Percentiles rank a stretch among this genome's conserved stretches.
phyloP scores from a whole-genome alignment of 2,329 filamentous ascomycete species.

The Colletotrichum acutatum region DNA sequence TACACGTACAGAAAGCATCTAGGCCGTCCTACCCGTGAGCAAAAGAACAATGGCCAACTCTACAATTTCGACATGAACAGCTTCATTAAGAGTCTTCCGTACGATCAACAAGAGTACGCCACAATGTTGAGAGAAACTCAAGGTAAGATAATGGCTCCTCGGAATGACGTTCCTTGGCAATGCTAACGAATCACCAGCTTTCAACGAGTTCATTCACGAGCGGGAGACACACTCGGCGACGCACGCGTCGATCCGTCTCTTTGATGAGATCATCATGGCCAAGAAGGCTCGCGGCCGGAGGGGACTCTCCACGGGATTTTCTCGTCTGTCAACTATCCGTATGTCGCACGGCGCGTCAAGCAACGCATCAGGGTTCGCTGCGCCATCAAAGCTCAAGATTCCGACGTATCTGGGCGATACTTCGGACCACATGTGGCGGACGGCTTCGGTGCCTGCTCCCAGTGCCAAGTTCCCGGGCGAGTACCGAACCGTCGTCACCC shows the following conservation, averaged over 20 bases:
- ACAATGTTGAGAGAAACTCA: slow-evolving; percentile 74
- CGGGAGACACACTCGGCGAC: slow-evolving; percentile 73
- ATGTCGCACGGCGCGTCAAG: slow-evolving; percentile 63
- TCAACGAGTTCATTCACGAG: slow-evolving; percentile 88
- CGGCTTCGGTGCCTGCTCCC: slow-evolving; percentile 69
- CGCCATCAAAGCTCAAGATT: slow-evolving; percentile 52
- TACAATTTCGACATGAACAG: slow-evolving; percentile 74
- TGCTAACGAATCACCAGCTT: slow-evolving; percentile 50
- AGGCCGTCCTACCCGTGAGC: slow-evolving; percentile 67
- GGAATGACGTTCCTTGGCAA: background rate
- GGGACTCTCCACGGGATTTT: slow-evolving; percentile 73
- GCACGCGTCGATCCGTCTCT: slow-evolving; percentile 77
- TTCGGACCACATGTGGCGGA: slow-evolving; percentile 84
- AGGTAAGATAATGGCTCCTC: slow-evolving; percentile 54
- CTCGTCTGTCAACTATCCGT: slow-evolving; percentile 69
- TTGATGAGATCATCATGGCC: slow-evolving; percentile 85
- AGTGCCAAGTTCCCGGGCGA: slow-evolving; percentile 71
- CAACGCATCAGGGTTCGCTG: slow-evolving; percentile 49
- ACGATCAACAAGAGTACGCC: slow-evolving; percentile 74
- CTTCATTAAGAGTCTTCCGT: slow-evolving; percentile 72
- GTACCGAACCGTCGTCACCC: slow-evolving; percentile 69
- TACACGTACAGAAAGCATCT: slow-evolving; percentile 75
- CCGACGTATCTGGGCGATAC: slow-evolving; percentile 76
- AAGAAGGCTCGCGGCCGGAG: slow-evolving; percentile 77
- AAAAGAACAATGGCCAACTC: slow-evolving; percentile 69